These are phyloP conservation scores for Symbiotaphrina buchneri DNA, from an alignment of 495 filamentous ascomycete genomes.

Conservation along the genomic window DNA sequence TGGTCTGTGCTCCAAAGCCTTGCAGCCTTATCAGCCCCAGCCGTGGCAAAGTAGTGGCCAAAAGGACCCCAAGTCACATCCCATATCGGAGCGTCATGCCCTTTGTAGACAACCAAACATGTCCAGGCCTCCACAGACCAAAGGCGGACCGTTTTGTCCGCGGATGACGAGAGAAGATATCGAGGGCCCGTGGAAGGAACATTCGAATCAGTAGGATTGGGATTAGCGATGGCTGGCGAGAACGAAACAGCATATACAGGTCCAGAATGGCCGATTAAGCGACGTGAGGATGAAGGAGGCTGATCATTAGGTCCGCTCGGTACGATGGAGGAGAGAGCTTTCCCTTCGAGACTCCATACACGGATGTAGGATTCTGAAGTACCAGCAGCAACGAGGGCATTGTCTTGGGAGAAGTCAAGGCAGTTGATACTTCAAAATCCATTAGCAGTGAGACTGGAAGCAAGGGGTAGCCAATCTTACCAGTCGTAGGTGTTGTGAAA, in stretches of 20 bases:
- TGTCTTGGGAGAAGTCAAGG: conserved; percentile 83
- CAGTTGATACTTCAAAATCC: conserved; percentile 50
- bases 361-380: conserved; percentile 89
- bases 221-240: conserved; percentile 44
- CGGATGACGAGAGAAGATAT: conserved; percentile 68
- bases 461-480: conserved; percentile 23
- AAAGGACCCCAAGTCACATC: conserved; percentile 79
- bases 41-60: conserved; percentile 86
- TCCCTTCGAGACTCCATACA: conserved; percentile 73
- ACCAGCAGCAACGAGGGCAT: conserved; percentile 60
- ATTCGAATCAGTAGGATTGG: conserved; percentile 17
- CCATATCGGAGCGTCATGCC: conserved; percentile 73
- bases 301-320: conserved; percentile 12
- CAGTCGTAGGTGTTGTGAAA: conserved; percentile 88
- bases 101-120: conserved; percentile 80
- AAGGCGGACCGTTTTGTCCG: conserved; percentile 66
- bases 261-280: conserved; percentile 77
- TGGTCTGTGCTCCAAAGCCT: conserved; percentile 82
- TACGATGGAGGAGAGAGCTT: conserved; percentile 27
- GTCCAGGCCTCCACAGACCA: conserved; percentile 85
- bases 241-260: conserved; percentile 82
- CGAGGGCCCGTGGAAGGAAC: conserved; percentile 39
- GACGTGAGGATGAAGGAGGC: conserved; percentile 40
- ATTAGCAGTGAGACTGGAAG: conserved; percentile 5
- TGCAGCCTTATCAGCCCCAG: conserved; percentile 69